Evolutionary conservation across 2,329 filamentous ascomycete species (phyloP), one percentile per base, ranked within the genome.

Genomic region (Sclerotinia trifoliorum): DNA sequence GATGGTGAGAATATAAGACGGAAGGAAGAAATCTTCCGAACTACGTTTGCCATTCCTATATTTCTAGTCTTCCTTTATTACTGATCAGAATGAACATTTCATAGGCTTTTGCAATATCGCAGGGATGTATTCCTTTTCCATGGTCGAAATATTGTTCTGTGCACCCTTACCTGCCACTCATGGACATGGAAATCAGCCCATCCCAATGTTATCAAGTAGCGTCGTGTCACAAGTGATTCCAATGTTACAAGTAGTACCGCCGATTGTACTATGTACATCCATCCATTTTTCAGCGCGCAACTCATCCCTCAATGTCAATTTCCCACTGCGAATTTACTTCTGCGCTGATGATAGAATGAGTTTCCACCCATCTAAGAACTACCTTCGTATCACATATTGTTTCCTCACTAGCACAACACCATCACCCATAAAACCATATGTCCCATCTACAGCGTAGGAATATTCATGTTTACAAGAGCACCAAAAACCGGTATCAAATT

Each of bases 191-290:
- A 62, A 62, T 51, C 60, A 62, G 46, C 32, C 29, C 60, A 62
- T 24, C 46, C 15, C n/a, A 35, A 62, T 26, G n/a, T 39, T 39
- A 21, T 39, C 60, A 39, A 35, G 58, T 26, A 19, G n/a, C 60
- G 13, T 39, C 19, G 46, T 62, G 29, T 51, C 46, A 62, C 60
- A 39, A 62, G 26, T n/a, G 10, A 62, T 62, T 39, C 29, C 29
- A 44, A 21, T n/a, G 29, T 39, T 51, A 39, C 60, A 39, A 62
- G 58, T 51, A 62, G 46, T 62, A 51, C 60, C n/a, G 21, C 29
- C 60, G 60, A 35, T 51, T 39, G 60, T 51, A 51, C 60, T 17
- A 26, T 62, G 60, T 24, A 62, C 42, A 32, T 60, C 42, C 60
- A 62, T 21, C 26, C 26, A n/a, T 62, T 51, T 6, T 62, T 62